Evolutionary conservation across 371 early-diverging fungal species (phyloP).

Genomic region (Conidiobolus incongruus): DNA sequence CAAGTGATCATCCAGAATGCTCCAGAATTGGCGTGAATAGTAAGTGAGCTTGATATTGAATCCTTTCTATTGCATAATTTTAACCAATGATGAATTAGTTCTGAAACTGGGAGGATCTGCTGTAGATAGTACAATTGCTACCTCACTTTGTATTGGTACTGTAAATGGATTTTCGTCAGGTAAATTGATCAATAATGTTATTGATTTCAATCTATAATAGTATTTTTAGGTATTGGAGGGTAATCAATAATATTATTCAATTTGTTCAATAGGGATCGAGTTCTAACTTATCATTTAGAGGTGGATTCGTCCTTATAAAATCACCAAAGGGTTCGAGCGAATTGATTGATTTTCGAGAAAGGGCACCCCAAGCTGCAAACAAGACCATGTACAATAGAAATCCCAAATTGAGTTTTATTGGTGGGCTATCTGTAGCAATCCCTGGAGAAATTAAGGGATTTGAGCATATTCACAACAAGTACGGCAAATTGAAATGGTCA

Average conservation of each 20-base stretch:
- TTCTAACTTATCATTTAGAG: slow-evolving; percentile 23
- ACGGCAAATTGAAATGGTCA: slow-evolving; percentile 75
- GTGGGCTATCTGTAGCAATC: slow-evolving; percentile 70
- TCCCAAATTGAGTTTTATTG: slow-evolving; percentile 36
- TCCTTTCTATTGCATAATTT: too few species aligned
- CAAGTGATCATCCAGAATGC: slow-evolving; percentile 63
- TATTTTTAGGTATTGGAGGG: slow-evolving; percentile 1
- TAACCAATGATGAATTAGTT: slow-evolving; percentile 15
- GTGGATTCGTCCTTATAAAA: slow-evolving; percentile 91
- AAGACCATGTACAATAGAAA: slow-evolving; percentile 46
- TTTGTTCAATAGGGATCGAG: background rate
- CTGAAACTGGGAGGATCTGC: slow-evolving; percentile 90
- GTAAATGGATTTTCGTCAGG: slow-evolving; percentile 89
- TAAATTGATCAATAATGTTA: slow-evolving; percentile 25
- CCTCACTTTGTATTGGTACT: slow-evolving; percentile 82
- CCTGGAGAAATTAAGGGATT: slow-evolving; percentile 23
- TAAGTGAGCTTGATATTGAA: background rate
- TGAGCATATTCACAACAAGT: slow-evolving; percentile 8
- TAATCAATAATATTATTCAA: background rate
- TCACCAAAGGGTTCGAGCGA: slow-evolving; percentile 13
- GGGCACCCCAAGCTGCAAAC: slow-evolving; percentile 55
- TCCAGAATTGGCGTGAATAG: slow-evolving; percentile 59
- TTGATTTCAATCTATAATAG: background rate
- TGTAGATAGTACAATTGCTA: slow-evolving; percentile 91
- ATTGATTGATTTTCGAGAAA: slow-evolving; percentile 73